phyloP scores from a whole-genome alignment of 371 early-diverging fungal species.

The Mortierella sp. region DNA sequence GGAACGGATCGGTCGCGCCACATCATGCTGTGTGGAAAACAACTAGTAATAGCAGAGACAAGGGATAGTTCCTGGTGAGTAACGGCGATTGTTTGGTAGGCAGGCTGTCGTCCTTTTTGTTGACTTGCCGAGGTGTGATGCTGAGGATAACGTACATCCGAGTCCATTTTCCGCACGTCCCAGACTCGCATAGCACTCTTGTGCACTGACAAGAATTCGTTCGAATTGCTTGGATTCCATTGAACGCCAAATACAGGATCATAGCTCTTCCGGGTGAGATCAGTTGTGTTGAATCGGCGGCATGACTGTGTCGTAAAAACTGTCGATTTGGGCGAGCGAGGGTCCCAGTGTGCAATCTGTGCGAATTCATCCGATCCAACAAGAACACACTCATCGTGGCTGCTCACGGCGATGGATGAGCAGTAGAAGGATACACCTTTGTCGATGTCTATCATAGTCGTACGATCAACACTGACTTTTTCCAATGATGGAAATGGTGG shows the following conservation, averaged over 20 bases:
- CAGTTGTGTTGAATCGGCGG: background rate
- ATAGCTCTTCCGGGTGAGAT: background rate
- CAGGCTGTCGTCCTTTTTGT: too few relatives aligned
- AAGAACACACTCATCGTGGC: constrained; percentile 25
- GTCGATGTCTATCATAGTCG: too few relatives aligned
- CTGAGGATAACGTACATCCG: too few relatives aligned
- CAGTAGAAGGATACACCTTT: too few relatives aligned
- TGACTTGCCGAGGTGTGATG: too few relatives aligned
- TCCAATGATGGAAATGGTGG: constrained; percentile 24
- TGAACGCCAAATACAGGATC: constrained; percentile 24
- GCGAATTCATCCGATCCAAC: constrained; percentile 24
- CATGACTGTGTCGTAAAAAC: constrained; percentile 15
- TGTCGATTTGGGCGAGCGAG: constrained; percentile 10
- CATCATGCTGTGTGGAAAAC: constrained; percentile 17
- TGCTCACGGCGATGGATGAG: too few relatives aligned
- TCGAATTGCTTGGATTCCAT: constrained; percentile 30
- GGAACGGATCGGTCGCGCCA: constrained; percentile 5
- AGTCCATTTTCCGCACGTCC: constrained; percentile 34
- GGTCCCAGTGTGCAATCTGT: constrained; percentile 40
- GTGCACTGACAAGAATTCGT: constrained; percentile 39
- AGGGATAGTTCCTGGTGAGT: too few relatives aligned
- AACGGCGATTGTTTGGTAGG: too few relatives aligned
- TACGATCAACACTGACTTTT: too few relatives aligned
- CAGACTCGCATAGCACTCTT: constrained; percentile 24
- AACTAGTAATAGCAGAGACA: too few relatives aligned